phyloP scores from a whole-genome alignment of 345 rosid species.

The Combretum micranthum region DNA sequence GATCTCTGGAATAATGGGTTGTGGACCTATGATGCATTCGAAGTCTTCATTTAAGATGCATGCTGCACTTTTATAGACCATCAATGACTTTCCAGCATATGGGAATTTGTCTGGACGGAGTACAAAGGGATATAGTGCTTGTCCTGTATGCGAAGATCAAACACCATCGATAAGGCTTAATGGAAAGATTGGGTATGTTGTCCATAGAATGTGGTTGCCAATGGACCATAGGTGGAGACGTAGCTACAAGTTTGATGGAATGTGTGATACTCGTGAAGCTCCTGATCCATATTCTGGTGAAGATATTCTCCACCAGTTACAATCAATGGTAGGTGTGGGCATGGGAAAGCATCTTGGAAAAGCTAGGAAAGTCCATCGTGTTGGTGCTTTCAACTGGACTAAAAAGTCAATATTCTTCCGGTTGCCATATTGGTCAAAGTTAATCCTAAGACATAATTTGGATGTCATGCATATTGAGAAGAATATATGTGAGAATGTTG shows the following conservation, averaged over 20 bases:
- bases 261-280: too few relatives aligned
- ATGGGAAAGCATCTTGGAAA: neutral
- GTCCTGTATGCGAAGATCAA: too few relatives aligned
- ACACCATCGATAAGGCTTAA: too few relatives aligned
- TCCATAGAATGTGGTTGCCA: too few relatives aligned
- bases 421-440: neutral
- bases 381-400: neutral
- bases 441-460: neutral
- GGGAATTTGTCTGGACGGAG: neutral
- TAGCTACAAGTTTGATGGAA: too few relatives aligned
- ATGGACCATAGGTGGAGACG: too few relatives aligned
- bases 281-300: neutral
- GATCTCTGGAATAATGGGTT: too few relatives aligned
- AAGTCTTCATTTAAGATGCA: neutral
- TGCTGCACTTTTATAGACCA: neutral
- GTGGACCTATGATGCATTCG: neutral
- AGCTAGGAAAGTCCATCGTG: neutral
- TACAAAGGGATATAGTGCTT: neutral
- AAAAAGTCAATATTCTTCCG: neutral
- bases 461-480: conserved; percentile 1
- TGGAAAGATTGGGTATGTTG: too few relatives aligned
- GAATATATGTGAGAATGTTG: neutral
- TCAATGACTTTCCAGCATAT: neutral
- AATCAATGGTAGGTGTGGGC: neutral
- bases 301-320: neutral